Evolutionary conservation across 352 stramenopile genomes (phyloP), one percentile per base, ranked within the genome.

Genomic region (Globisporangium apiculatum): DNA sequence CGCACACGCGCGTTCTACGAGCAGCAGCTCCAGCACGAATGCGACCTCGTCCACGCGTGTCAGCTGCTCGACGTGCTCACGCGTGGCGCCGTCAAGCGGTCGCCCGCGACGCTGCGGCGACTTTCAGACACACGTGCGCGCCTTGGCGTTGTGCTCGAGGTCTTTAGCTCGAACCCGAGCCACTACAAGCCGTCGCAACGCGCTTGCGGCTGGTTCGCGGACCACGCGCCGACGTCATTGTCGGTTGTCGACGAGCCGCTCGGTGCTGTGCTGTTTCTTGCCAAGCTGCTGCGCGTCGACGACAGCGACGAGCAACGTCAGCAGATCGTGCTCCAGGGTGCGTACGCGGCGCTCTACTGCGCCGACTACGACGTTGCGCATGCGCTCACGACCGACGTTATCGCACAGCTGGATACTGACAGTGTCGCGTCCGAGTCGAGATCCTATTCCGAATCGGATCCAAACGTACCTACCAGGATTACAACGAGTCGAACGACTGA

Each of bases 341-440:
- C 79, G 6, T 87, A 89, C 55, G 73, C 81, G 5, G 76, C 81
- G 3, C 57, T 91, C 1, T 88, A 89, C 40, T 87, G 76, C 41
- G 68, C 71, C 40, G 79, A 91, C 58, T 89, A 77, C 18, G 76
- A 88, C 40, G 71, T 81, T 50, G 75, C 79, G 12, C 73, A 78
- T 37, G 56, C 66, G 10, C 58, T 91, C 38, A 80, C 73, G 1
- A 73, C 68, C 40, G 57, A 75, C 56, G 62, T 87, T 18, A 65
- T 75, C 5, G 56, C 67, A 46, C 68, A n/a, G 18, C 17, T 37
- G 17, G 45, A 17, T 17, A 18, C 43, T 1, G 35, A 38, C 4
- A 36, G 37, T 5, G 18, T 4, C 7, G 51, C 63, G n/a, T 31
- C 24, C 24, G 24, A 31, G 24, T 31, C 24, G 24, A 31, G 24